Evolutionary conservation across 2,329 filamentous ascomycete species (phyloP).

Genomic region (Pseudomassariella vexata): DNA sequence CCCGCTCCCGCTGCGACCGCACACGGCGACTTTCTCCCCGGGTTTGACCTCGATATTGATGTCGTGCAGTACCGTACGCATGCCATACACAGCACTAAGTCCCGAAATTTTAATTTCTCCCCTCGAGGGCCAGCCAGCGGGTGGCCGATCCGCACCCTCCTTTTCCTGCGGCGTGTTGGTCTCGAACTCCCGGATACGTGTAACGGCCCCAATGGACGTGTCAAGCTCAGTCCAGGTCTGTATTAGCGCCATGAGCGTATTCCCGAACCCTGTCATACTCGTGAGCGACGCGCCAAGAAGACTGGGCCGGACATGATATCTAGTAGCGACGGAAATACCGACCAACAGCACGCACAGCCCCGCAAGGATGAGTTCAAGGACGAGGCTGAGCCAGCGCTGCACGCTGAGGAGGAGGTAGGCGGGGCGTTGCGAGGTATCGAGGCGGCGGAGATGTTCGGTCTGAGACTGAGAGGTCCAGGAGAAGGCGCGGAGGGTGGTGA

Average conservation of each 20-base stretch:
- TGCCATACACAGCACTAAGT: slow-evolving; percentile 2
- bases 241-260: slow-evolving; percentile 4
- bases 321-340: slow-evolving; percentile 1
- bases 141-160: not conserved
- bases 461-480: slow-evolving; percentile 2
- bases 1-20: slow-evolving; percentile 3
- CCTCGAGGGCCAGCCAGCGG: not conserved
- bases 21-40: slow-evolving; percentile 2
- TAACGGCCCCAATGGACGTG: slow-evolving; percentile 6
- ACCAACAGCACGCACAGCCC: slow-evolving; percentile 3
- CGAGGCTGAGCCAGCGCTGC: slow-evolving; percentile 5
- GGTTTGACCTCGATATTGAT: slow-evolving; percentile 2
- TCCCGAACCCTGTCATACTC: slow-evolving; percentile 2
- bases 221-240: slow-evolving; percentile 6
- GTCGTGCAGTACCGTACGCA: slow-evolving; percentile 1
- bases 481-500: slow-evolving; percentile 4
- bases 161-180: slow-evolving; percentile 2
- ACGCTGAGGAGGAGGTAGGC: slow-evolving; percentile 4
- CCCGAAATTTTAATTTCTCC: slow-evolving; percentile 1
- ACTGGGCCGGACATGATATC: slow-evolving; percentile 1
- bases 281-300: slow-evolving; percentile 4
- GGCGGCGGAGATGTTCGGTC: slow-evolving; percentile 1
- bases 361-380: slow-evolving; percentile 3
- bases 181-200: slow-evolving; percentile 3
- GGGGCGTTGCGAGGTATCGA: slow-evolving; percentile 4